Conservation (phyloP, 495 filamentous ascomycete species). For the Glonium stellatum region DNA sequence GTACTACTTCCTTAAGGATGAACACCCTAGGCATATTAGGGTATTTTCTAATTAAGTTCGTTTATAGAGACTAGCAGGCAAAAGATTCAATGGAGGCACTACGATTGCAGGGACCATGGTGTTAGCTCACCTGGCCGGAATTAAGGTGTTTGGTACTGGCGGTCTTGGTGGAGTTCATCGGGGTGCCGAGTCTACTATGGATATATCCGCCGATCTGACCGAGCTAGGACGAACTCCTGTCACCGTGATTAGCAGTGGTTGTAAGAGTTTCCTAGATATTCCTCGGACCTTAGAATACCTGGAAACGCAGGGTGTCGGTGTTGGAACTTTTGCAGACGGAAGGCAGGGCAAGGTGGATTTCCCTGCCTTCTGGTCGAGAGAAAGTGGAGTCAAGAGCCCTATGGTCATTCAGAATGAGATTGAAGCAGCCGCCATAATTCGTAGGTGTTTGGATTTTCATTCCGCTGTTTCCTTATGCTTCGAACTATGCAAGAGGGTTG, state of each 20-base stretch:
- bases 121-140: constrained; percentile 78
- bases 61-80: constrained; percentile 53
- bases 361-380: constrained; percentile 82
- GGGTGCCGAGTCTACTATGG: constrained; percentile 77
- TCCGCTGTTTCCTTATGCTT: neutral
- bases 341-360: constrained; percentile 60
- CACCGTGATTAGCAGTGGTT: constrained; percentile 80
- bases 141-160: constrained; percentile 87
- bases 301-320: constrained; percentile 84
- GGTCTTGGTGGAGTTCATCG: constrained; percentile 86
- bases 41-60: neutral
- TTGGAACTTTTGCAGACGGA: constrained; percentile 82
- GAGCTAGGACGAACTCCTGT: constrained; percentile 90
- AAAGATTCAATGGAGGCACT: constrained; percentile 74
- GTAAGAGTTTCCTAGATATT: constrained; percentile 93
- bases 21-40: neutral
- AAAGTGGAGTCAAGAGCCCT: constrained; percentile 76
- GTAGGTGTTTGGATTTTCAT: constrained; percentile 42
- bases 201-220: constrained; percentile 90
- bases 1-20: constrained; percentile 39
- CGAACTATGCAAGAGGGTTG: too few species aligned
- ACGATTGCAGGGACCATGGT: constrained; percentile 92
- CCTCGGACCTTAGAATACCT: constrained; percentile 86
- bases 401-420: constrained; percentile 61
- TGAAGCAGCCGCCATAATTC: constrained; percentile 80